Conservation (phyloP, 2,329 filamentous ascomycete species). For the Monilinia laxa region DNA sequence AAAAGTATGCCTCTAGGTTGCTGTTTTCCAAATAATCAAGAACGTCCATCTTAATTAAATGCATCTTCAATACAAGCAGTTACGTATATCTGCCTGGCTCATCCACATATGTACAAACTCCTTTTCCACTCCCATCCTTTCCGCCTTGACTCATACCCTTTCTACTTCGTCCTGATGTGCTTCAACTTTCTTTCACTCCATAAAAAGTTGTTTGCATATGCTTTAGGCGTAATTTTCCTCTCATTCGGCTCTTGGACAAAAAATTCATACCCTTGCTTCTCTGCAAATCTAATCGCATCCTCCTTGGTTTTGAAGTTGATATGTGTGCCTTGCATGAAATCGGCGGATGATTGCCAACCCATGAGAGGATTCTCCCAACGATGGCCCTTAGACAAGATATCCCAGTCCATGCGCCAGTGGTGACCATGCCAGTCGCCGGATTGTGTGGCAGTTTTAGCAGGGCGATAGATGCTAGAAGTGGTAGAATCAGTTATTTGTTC, state of each 20-base stretch:
- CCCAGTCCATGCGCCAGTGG: slow-evolving; percentile 98
- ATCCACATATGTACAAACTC: slow-evolving; percentile 23
- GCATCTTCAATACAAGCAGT: slow-evolving; percentile 14
- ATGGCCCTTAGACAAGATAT: slow-evolving; percentile 86
- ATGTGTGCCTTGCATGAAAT: slow-evolving; percentile 92
- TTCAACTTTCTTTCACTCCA: slow-evolving; percentile 86
- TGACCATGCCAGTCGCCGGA: slow-evolving; percentile 83
- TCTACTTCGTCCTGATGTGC: slow-evolving; percentile 76
- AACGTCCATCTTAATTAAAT: not conserved
- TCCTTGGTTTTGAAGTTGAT: slow-evolving; percentile 91
- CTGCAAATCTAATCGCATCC: slow-evolving; percentile 89
- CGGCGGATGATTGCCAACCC: slow-evolving; percentile 95
- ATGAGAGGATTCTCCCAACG: slow-evolving; percentile 98
- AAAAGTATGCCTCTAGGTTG: not conserved
- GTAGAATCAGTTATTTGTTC: slow-evolving; percentile 26
- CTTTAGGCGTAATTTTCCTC: slow-evolving; percentile 83
- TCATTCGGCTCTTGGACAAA: slow-evolving; percentile 96
- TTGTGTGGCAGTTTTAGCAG: slow-evolving; percentile 92
- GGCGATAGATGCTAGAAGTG: slow-evolving; percentile 76
- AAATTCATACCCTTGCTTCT: slow-evolving; percentile 99
- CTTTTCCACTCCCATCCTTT: not conserved
- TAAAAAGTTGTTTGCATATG: slow-evolving; percentile 95
- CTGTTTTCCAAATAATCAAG: not conserved
- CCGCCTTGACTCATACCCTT: not conserved
- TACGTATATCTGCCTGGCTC: slow-evolving; percentile 13